Evolutionary conservation across 371 early-diverging fungal species (phyloP).

Genomic region (Rhizopus microsporus): DNA sequence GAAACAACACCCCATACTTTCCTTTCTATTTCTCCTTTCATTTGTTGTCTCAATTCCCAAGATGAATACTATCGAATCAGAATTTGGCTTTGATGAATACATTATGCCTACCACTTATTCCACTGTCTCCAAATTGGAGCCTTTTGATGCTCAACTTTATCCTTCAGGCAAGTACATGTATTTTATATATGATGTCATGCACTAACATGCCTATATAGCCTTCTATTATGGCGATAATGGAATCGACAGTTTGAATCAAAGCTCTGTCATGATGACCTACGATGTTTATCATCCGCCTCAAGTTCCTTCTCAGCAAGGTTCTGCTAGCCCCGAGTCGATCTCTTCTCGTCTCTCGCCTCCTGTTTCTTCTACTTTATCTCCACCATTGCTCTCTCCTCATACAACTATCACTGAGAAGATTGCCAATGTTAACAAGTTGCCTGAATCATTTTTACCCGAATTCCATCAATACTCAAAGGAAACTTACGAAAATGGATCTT

Average conservation of each 20-base stretch:
- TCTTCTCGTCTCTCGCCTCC: slow-evolving; percentile 38
- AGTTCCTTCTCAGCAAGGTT: slow-evolving; percentile 14
- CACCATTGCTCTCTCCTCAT: slow-evolving; percentile 22
- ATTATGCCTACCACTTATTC: slow-evolving; percentile 47
- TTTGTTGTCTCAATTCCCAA: slow-evolving; percentile 9
- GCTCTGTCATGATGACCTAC: slow-evolving; percentile 23
- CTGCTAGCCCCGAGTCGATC: slow-evolving; percentile 35
- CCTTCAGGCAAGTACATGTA: slow-evolving; percentile 35
- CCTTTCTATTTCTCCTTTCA: slow-evolving; percentile 6
- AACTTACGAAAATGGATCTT: slow-evolving; percentile 51
- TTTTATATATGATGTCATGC: slow-evolving; percentile 16
- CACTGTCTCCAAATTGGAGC: slow-evolving; percentile 37
- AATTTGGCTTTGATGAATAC: slow-evolving; percentile 53
- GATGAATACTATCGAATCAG: slow-evolving; percentile 33
- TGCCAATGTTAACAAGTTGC: slow-evolving; percentile 48
- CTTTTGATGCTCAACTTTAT: slow-evolving; percentile 44
- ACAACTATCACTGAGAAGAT: slow-evolving; percentile 42
- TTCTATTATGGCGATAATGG: slow-evolving; percentile 30
- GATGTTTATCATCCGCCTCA: slow-evolving; percentile 21
- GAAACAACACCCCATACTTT: slow-evolving; percentile 9
- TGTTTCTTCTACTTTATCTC: slow-evolving; percentile 16
- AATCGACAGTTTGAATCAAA: slow-evolving; percentile 19
- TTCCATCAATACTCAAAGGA: slow-evolving; percentile 55
- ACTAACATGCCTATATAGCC: slow-evolving; percentile 6
- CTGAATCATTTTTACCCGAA: slow-evolving; percentile 52